A percentile compares a stretch with the other conserved stretches of the same genome.
Evolutionary conservation across 306 rosid species (phyloP).

Genomic region (Quercus agrifolia): DNA sequence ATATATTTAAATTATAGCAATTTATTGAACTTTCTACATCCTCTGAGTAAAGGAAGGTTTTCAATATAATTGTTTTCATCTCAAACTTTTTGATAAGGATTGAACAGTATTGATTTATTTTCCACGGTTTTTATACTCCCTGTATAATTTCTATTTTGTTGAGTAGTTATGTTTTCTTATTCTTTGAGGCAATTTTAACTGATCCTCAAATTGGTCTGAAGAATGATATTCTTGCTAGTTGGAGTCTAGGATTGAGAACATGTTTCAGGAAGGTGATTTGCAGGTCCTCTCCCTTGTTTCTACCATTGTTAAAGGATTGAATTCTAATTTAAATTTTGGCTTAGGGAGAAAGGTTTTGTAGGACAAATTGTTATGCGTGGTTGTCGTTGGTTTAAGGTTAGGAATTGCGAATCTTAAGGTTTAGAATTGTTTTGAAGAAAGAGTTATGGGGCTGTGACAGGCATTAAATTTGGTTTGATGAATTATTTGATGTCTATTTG

Average conservation of each 20-base stretch:
- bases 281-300: neutral
- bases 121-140: neutral
- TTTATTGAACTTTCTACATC: conserved; percentile 9
- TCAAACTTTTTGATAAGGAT: neutral
- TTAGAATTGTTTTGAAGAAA: too few relatives aligned
- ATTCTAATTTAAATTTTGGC: neutral
- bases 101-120: neutral
- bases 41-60: neutral
- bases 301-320: neutral
- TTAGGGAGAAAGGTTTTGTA: too few relatives aligned
- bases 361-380: too few relatives aligned
- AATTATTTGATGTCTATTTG: too few relatives aligned
- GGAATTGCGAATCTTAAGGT: too few relatives aligned
- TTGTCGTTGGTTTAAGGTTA: too few relatives aligned
- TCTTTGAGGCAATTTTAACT: neutral
- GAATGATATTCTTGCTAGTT: neutral
- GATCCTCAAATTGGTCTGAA: neutral
- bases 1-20: conserved; percentile 13
- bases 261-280: neutral
- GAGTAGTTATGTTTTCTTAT: neutral
- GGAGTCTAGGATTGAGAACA: neutral
- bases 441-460: too few relatives aligned
- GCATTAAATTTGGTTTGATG: too few relatives aligned
- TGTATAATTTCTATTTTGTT: neutral
- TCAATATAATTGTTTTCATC: neutral